Evolutionary conservation across 768 basidiomycete species (phyloP).

Genomic region (Lanmaoa rubissima): DNA sequence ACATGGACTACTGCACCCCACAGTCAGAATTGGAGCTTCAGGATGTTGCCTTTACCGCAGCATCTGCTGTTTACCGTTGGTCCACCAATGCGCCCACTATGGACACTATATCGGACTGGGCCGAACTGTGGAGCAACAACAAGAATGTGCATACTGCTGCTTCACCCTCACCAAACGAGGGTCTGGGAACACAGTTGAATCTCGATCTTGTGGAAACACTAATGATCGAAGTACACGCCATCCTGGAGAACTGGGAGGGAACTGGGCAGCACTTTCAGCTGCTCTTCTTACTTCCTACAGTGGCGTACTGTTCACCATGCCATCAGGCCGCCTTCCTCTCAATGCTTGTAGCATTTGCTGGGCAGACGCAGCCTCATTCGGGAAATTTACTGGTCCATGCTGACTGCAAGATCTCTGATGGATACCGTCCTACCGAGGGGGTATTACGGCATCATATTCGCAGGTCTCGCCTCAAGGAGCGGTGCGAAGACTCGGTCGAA

Average conservation of each 20-base stretch:
- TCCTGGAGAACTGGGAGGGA: not conserved
- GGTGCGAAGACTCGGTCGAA: not conserved
- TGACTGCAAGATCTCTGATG: constrained; percentile 8
- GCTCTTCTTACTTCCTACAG: not conserved
- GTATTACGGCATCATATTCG: not conserved
- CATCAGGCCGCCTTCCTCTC: constrained; percentile 17
- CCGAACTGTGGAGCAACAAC: not conserved
- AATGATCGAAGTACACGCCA: not conserved
- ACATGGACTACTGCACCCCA: no score
- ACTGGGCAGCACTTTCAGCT: not conserved
- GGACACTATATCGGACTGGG: not conserved
- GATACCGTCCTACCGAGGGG: constrained; percentile 4
- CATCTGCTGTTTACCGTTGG: constrained; percentile 3
- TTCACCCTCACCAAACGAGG: not conserved
- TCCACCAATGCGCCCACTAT: not conserved
- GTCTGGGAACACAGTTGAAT: not conserved
- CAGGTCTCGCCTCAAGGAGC: not conserved
- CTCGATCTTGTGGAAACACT: not conserved
- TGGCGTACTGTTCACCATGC: constrained; percentile 21
- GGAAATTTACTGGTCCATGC: not conserved
- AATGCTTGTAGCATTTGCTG: constrained; percentile 30
- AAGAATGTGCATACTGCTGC: not conserved
- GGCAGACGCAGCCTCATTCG: not conserved
- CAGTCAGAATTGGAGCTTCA: not conserved
- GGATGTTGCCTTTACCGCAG: not conserved